Evolutionary conservation across 768 basidiomycete genomes (phyloP).

Genomic region (Lentinula raphanica): DNA sequence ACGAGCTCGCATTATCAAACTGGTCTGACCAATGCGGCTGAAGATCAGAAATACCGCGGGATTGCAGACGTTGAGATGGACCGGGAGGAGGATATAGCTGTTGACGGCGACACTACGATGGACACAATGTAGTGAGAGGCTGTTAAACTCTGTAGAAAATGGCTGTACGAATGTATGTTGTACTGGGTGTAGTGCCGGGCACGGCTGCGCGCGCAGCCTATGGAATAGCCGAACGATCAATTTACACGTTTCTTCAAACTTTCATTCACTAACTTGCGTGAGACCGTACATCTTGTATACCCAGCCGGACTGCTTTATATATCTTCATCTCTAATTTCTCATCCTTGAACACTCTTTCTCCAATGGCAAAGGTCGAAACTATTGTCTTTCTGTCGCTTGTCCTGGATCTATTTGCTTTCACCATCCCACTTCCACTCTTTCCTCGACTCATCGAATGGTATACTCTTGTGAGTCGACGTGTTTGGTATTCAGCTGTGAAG

Average conservation of each 20-base stretch:
- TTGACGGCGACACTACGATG: constrained; percentile 9
- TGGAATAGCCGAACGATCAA: background rate
- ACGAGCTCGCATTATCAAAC: constrained; percentile 90
- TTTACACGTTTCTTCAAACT: background rate
- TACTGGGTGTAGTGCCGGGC: background rate
- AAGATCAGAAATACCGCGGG: constrained; percentile 78
- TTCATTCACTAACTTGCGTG: background rate
- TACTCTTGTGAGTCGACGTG: constrained; percentile 46
- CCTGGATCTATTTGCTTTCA: constrained; percentile 88
- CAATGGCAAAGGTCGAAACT: constrained; percentile 66
- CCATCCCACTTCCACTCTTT: constrained; percentile 92
- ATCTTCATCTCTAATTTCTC: background rate
- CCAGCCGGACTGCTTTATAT: constrained; percentile 2
- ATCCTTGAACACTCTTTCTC: background rate
- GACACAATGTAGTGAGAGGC: background rate
- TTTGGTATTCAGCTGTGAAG: background rate
- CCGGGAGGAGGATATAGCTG: constrained; percentile 23
- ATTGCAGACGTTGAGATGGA: constrained; percentile 25
- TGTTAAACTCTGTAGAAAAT: too few species aligned
- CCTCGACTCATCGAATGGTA: constrained; percentile 98
- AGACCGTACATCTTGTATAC: background rate
- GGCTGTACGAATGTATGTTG: too few species aligned
- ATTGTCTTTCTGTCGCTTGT: constrained; percentile 89
- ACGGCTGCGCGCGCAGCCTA: background rate
- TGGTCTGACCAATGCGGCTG: constrained; percentile 67